Percentiles rank a stretch among this genome's conserved stretches.
phyloP scores from a whole-genome alignment of 495 filamentous ascomycete genomes.

The Antarctomyces pellizariae region DNA sequence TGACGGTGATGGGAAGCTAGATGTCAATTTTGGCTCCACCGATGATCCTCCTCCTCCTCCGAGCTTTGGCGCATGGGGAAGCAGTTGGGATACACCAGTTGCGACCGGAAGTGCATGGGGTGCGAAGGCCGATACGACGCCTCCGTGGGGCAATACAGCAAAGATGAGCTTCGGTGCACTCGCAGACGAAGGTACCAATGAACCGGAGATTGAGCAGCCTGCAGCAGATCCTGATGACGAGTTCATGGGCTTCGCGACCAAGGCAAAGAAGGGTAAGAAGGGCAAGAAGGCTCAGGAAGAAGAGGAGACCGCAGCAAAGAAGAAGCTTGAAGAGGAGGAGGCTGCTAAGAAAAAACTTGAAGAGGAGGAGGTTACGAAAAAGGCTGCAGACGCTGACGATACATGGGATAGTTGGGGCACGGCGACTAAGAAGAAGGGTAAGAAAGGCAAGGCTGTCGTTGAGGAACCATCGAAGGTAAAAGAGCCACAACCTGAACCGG shows the following conservation, averaged over 20 bases:
- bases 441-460: slow-evolving; percentile 13
- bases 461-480: too few relatives aligned
- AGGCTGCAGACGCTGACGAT: slow-evolving; percentile 15
- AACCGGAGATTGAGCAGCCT: slow-evolving; percentile 16
- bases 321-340: slow-evolving; percentile 6
- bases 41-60: slow-evolving; percentile 3
- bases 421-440: slow-evolving; percentile 17
- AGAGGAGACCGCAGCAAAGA: slow-evolving; percentile 9
- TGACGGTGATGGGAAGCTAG: slow-evolving; percentile 17
- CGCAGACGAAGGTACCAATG: slow-evolving; percentile 16
- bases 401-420: slow-evolving; percentile 17
- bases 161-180: slow-evolving; percentile 21
- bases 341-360: slow-evolving; percentile 7
- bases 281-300: slow-evolving; percentile 5
- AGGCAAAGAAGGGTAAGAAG: slow-evolving; percentile 13
- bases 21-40: slow-evolving; percentile 15
- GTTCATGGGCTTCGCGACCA: slow-evolving; percentile 15
- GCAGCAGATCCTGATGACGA: slow-evolving; percentile 13
- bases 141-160: slow-evolving; percentile 20
- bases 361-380: slow-evolving; percentile 7
- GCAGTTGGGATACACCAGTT: slow-evolving; percentile 15
- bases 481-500: too few relatives aligned
- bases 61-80: slow-evolving; percentile 17
- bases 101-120: slow-evolving; percentile 12
- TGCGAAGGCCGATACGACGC: slow-evolving; percentile 7